Percentiles rank a stretch among this genome's conserved stretches.
phyloP scores from a whole-genome alignment of 306 rosid species.

The Fagus sylvatica region DNA sequence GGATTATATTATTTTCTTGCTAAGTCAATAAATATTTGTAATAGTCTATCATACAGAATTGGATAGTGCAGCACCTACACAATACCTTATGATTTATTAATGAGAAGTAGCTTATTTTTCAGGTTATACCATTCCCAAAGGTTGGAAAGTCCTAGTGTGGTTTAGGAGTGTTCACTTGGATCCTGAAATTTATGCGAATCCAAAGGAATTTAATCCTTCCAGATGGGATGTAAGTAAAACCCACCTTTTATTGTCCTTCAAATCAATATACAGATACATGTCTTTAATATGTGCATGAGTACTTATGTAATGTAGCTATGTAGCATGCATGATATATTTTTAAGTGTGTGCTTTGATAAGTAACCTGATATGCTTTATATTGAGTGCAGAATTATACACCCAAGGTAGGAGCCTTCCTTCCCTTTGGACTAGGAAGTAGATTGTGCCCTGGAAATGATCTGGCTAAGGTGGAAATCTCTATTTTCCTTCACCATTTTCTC shows the following conservation, averaged over 20 bases:
- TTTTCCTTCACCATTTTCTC: conserved; percentile 81
- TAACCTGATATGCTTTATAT: not conserved
- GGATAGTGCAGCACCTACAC: not conserved
- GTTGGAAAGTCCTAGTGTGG: conserved; percentile 92
- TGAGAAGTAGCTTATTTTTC: conserved; percentile 23
- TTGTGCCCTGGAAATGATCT: conserved; percentile 74
- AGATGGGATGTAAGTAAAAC: conserved; percentile 73
- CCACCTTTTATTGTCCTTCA: not conserved
- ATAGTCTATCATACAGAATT: not conserved
- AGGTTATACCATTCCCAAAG: conserved; percentile 82
- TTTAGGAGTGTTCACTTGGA: conserved; percentile 80
- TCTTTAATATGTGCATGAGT: not conserved
- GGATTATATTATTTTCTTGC: not conserved
- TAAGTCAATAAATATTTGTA: not conserved
- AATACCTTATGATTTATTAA: not conserved
- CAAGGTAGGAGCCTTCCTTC: conserved; percentile 77
- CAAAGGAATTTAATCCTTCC: conserved; percentile 70
- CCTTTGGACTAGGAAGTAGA: conserved; percentile 84
- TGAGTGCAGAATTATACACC: conserved; percentile 36
- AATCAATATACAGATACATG: not conserved
- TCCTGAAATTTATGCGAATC: conserved; percentile 74
- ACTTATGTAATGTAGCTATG: not conserved
- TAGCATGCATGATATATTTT: not conserved
- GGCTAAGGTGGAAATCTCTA: conserved; percentile 68
- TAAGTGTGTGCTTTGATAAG: not conserved